Conservation (phyloP, 179 eudicot species). For the Sideroxylon spinosum region DNA sequence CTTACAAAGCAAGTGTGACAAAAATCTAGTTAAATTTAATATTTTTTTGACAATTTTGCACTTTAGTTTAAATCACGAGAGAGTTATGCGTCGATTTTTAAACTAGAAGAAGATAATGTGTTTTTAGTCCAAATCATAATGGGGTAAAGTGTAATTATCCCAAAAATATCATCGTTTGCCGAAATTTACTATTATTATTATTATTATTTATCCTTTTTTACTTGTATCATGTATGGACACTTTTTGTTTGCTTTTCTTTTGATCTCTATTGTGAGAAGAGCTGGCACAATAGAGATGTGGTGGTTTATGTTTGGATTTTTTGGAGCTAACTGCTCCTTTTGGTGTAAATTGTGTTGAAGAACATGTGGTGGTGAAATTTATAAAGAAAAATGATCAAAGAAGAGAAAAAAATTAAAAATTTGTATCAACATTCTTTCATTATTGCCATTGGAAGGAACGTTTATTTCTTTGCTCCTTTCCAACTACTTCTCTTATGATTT, state of each 20-base stretch:
- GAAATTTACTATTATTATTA: too few relatives aligned
- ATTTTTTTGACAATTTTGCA: too few relatives aligned
- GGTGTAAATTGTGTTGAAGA: not conserved
- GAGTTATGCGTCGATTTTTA: too few relatives aligned
- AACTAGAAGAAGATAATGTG: too few relatives aligned
- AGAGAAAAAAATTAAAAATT: not conserved
- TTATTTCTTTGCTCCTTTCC: not conserved
- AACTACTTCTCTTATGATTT: not conserved
- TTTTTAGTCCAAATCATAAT: too few relatives aligned
- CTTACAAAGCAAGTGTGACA: too few relatives aligned
- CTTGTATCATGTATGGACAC: not conserved
- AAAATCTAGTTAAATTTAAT: too few relatives aligned
- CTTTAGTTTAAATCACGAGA: too few relatives aligned
- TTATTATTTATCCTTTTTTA: not conserved
- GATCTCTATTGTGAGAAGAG: too few relatives aligned
- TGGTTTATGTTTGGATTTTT: slow-evolving; percentile 2
- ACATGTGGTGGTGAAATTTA: not conserved
- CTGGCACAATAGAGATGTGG: too few relatives aligned
- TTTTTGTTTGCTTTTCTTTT: not conserved
- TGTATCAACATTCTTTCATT: not conserved
- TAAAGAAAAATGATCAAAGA: not conserved
- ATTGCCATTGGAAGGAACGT: not conserved
- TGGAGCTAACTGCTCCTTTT: not conserved
- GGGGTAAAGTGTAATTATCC: too few relatives aligned
- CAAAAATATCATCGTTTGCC: too few relatives aligned